Base-by-base conservation (phyloP, 768 basidiomycete genomes). In the Pleurotus tuber-regium region DNA sequence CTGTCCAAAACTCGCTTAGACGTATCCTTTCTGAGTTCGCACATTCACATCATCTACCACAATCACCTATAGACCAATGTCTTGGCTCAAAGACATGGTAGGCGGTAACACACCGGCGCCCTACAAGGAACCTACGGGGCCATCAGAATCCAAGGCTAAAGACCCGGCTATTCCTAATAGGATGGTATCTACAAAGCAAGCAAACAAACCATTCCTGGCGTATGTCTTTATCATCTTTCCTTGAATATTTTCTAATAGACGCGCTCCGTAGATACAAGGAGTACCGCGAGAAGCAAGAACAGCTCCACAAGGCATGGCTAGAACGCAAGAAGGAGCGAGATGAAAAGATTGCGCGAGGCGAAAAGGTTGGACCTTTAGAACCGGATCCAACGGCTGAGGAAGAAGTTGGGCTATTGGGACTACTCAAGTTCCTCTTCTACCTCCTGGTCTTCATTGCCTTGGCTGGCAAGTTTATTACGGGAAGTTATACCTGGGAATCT, bases 401-500 rank as follows among this genome's bases (percentile, higher is more conserved):
- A 54, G 86, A 88, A 67, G 76, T 92, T 39, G 85, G 83, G 43
- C 54, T 83, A 31, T 61, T 79, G 26, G 85, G 81, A 19, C 63
- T 92, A 41, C 66, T 92, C 63, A 90, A 87, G 65, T 86, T 90
- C 63, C 57, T 89, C 30, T 53, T 88, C 43, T 79, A 80, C 57
- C 44, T 79, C 2, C 47, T 83, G 18, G 58, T 89, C 44, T 67
- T 83, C 54, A 54, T 78, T 31, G 61, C 80, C 1, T 71, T 91
- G 25, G 77, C 84, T 29, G 87, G 92, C 49, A 88, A 87, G 63
- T 92, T 95, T 68, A 71, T 95, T 63, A 90, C 90, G 0, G 89
- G 87, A n/a, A 90, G 86, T 62, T 91, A 83, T 63, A 68, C 83
- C 18, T 97, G 92, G 92, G 91, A 93, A 56, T 82, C 85, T 60